Conservation (phyloP, 2,329 filamentous ascomycete species). For the Cryphonectria parasitica region DNA sequence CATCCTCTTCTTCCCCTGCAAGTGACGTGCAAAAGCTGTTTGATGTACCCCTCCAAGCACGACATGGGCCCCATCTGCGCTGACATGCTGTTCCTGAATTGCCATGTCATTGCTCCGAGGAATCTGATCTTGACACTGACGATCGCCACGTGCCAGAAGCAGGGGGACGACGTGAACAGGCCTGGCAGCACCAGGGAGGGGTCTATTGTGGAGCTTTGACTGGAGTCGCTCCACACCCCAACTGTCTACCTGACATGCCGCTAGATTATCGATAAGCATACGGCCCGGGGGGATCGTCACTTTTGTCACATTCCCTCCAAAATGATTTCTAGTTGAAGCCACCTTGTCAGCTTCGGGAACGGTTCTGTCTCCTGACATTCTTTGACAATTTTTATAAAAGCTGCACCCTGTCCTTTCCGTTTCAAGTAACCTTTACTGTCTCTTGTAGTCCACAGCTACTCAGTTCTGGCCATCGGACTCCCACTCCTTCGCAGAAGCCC, state of each 20-base stretch:
- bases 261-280: slow-evolving; percentile 29
- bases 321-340: slow-evolving; percentile 31
- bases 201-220: not conserved
- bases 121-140: slow-evolving; percentile 8
- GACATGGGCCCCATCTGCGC: not conserved
- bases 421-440: not conserved
- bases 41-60: not conserved
- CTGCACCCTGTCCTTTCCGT: slow-evolving; percentile 1
- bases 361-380: slow-evolving; percentile 3
- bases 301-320: slow-evolving; percentile 15
- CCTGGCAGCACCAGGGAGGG: slow-evolving; percentile 10
- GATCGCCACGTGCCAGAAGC: slow-evolving; percentile 17
- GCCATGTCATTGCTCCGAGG: slow-evolving; percentile 11
- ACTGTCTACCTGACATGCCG: slow-evolving; percentile 14
- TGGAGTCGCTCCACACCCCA: not conserved
- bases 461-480: slow-evolving; percentile 19
- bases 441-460: slow-evolving; percentile 1
- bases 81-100: slow-evolving; percentile 6
- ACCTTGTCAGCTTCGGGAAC: slow-evolving; percentile 33
- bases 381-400: not conserved
- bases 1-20: not conserved
- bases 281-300: slow-evolving; percentile 10
- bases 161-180: slow-evolving; percentile 10
- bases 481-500: slow-evolving; percentile 9
- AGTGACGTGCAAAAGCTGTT: not conserved